A percentile compares a stretch with the other conserved stretches of the same genome.
Evolutionary conservation across 129 eudicot genomes (phyloP).

Genomic region (Apium graveolens): DNA sequence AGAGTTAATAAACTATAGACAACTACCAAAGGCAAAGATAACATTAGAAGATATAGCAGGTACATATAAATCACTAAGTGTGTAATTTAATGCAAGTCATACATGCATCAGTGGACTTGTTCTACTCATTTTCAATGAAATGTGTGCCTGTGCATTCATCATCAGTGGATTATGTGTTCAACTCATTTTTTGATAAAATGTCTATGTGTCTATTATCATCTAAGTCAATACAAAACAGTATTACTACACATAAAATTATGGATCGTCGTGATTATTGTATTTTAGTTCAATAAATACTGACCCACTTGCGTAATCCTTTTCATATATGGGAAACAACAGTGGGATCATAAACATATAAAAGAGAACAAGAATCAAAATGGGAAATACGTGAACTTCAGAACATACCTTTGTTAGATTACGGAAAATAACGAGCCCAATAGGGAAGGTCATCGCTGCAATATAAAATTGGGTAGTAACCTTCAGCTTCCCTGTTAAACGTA

Average conservation of each 20-base stretch:
- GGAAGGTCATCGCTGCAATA: constrained; percentile 91
- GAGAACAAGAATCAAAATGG: background rate
- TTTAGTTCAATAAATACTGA: background rate
- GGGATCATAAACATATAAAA: background rate
- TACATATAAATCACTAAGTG: background rate
- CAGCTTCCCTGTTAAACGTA: constrained; percentile 96
- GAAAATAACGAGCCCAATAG: constrained; percentile 93
- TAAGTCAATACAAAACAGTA: background rate
- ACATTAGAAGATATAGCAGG: background rate
- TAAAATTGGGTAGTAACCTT: constrained; percentile 94
- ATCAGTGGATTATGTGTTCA: background rate
- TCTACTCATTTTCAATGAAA: too few species aligned
- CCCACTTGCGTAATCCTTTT: background rate
- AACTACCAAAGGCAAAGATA: background rate
- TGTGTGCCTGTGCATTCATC: too few species aligned
- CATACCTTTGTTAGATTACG: constrained; percentile 82
- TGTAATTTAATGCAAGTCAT: background rate
- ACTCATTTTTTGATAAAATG: background rate
- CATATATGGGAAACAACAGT: background rate
- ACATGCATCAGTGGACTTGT: too few species aligned
- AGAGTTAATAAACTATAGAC: background rate
- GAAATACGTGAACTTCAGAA: constrained; percentile 6
- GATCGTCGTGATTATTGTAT: background rate
- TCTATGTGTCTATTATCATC: background rate
- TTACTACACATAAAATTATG: background rate